A percentile compares a stretch with the other conserved stretches of the same genome.
phyloP scores from a whole-genome alignment of 352 stramenopile species.

The Blastocystis sp. region DNA sequence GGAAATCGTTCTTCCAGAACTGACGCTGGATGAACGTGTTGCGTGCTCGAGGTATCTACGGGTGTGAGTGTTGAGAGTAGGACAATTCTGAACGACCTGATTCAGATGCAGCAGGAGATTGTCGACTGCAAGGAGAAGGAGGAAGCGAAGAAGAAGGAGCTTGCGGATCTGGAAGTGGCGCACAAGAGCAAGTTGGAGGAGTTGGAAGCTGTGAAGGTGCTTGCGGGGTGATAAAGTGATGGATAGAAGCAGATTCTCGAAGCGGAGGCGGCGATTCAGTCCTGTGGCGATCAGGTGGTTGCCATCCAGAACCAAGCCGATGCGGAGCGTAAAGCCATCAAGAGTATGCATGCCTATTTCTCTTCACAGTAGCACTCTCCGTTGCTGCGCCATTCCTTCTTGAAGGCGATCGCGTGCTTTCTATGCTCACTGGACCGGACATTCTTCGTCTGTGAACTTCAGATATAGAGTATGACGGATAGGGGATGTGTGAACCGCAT shows the following conservation, averaged over 20 bases:
- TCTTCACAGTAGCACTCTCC: background rate
- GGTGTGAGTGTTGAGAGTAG: background rate
- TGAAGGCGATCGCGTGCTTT: constrained; percentile 7
- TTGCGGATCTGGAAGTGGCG: background rate
- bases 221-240: background rate
- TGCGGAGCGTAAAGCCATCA: no score
- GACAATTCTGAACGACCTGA: constrained; percentile 17
- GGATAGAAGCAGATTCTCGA: constrained; percentile 12
- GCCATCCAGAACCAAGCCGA: no score
- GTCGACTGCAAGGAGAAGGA: background rate
- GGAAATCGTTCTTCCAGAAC: background rate
- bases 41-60: background rate
- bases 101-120: constrained; percentile 40
- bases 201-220: constrained; percentile 19
- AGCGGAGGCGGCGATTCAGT: background rate
- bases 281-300: background rate
- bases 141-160: background rate
- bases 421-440: background rate
- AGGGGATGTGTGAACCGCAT: constrained; percentile 40
- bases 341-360: no score
- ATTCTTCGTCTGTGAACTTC: constrained; percentile 18
- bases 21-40: background rate
- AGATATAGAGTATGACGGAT: background rate
- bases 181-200: background rate
- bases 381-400: constrained; percentile 22